Evolutionary conservation across 225 moss, liverwort and hornwort genomes (phyloP).

Genomic region (Pseudoscleropodium purum): DNA sequence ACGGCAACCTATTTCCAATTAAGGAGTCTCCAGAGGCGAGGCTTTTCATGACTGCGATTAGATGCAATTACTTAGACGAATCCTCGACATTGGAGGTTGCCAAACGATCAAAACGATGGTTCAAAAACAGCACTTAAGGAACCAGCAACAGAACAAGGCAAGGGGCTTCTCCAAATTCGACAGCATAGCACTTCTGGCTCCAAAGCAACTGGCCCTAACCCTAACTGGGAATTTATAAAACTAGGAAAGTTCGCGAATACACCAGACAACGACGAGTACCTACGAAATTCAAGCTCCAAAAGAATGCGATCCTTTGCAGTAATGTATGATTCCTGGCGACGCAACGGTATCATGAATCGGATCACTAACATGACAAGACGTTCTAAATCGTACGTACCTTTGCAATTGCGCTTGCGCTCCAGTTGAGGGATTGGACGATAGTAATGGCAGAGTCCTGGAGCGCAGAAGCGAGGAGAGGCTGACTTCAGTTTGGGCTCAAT

Average conservation of each 20-base stretch:
- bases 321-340: neutral
- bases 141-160: neutral
- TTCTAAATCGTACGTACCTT: neutral
- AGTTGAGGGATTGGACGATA: neutral
- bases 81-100: neutral
- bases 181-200: neutral
- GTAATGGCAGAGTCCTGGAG: neutral
- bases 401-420: neutral
- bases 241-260: neutral
- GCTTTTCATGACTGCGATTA: neutral
- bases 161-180: neutral
- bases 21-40: neutral
- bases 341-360: neutral
- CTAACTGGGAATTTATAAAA: neutral
- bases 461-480: neutral
- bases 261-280: neutral
- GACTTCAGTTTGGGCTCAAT: too few relatives aligned
- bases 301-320: neutral
- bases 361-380: neutral
- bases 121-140: neutral
- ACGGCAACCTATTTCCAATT: neutral
- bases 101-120: neutral
- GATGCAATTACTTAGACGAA: neutral
- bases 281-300: neutral
- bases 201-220: neutral